Base-by-base conservation (phyloP, 2,329 filamentous ascomycete genomes). In the Celoporthe dispersa region DNA sequence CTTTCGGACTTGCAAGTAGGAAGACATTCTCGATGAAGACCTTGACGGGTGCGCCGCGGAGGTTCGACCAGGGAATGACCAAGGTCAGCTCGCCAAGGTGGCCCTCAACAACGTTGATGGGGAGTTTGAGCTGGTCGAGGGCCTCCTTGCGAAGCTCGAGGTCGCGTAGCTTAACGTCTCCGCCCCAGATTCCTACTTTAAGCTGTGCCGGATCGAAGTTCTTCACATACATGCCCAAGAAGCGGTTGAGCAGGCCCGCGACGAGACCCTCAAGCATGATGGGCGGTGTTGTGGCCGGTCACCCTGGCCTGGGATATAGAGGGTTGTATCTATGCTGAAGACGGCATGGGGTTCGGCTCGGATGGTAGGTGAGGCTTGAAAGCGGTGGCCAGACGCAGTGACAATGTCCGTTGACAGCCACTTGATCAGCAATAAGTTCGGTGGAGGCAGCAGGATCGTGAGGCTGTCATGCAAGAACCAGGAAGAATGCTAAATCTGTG, bases 191-290 rank as follows among this genome's bases (percentile, higher is more conserved):
- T 73, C 97, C 96, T 73, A 99, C 94, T 80, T 99, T 99, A 74
- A 99, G 88, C 84, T 99, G 96, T 77, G 94, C 92, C 68, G 96
- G 94, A 81, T 99, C 96, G 80, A 99, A 99, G 83, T 99, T 98
- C 87, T 97, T 94, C 82, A 99, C 95, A 82, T 99, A 99, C 92
- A 98, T 97, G 87, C 96, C 97, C 89, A 99, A 84, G 83, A 99
- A 98, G 85, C 97, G 92, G 85, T 99, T 99, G 77, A 99, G 91
- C 85, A 99, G 87, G 83, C 95, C 97, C 77, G 96, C 94, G 74
- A 98, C 96, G 76, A 99, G 87, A 75, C 94, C 93, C 88, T 99
- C 96, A 84, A 99, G 90, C 96, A 99, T 99, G 78, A 80, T 86
- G 86, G 83, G 80, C 80, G 80, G 76, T 76, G 80, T 79, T 79